phyloP scores from a whole-genome alignment of 345 rosid species.

The Lumnitzera littorea region DNA sequence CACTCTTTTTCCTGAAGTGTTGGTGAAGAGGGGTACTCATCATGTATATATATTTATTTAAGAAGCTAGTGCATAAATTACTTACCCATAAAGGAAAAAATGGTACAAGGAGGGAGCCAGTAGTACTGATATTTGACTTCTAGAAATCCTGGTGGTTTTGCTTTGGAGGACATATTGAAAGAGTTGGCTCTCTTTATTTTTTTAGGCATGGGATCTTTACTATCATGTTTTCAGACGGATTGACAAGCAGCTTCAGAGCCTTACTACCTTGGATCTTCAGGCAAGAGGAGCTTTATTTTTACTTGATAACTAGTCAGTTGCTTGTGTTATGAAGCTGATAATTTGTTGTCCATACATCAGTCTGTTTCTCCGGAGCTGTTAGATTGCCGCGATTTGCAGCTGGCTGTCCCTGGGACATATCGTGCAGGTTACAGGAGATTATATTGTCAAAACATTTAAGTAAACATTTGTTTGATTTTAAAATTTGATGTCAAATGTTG shows the following conservation, averaged over 20 bases:
- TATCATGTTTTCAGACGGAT: slow-evolving; percentile 93
- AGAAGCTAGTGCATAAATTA: too few species aligned
- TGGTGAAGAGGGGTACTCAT: too few species aligned
- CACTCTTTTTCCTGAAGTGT: too few species aligned
- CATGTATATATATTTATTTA: too few species aligned
- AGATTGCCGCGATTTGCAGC: slow-evolving; percentile 81
- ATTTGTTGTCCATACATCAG: slow-evolving; percentile 26
- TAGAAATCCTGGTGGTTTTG: slow-evolving; percentile 6
- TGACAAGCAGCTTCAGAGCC: slow-evolving; percentile 89
- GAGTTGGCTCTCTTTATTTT: background rate
- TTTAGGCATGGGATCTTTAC: slow-evolving; percentile 99
- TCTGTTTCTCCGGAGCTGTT: slow-evolving; percentile 95
- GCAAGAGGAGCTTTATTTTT: slow-evolving; percentile 29
- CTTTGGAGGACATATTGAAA: background rate
- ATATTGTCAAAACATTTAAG: too few species aligned
- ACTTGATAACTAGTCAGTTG: slow-evolving; percentile 6
- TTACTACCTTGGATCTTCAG: slow-evolving; percentile 89
- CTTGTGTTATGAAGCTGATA: slow-evolving; percentile 10
- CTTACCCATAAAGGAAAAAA: too few species aligned
- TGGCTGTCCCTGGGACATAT: slow-evolving; percentile 98
- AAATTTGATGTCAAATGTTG: background rate
- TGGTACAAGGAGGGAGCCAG: too few species aligned
- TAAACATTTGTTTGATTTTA: background rate
- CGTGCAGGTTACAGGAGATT: slow-evolving; percentile 49
- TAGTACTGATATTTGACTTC: too few species aligned